Conservation (phyloP, 1,284 basidiomycete species). For the Cryptococcus neoformans region DNA sequence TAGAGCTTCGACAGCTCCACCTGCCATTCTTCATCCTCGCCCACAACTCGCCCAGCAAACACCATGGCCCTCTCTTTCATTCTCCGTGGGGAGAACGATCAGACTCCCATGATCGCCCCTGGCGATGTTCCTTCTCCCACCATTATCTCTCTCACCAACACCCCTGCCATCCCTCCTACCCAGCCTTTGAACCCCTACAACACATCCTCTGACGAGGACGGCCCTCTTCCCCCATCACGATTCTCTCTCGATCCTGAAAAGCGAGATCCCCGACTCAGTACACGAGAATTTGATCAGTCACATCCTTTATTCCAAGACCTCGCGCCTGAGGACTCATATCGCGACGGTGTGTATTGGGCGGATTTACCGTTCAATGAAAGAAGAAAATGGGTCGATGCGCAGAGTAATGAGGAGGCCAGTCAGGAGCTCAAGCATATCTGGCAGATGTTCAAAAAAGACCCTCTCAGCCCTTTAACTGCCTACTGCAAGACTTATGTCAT, state of each 20-base stretch:
- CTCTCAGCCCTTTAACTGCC: constrained; percentile 47
- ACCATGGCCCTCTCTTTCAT: constrained; percentile 21
- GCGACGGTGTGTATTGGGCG: constrained; percentile 46
- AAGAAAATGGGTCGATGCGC: constrained; percentile 49
- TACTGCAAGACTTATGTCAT: constrained; percentile 55
- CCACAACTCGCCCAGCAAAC: background rate
- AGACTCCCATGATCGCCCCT: constrained; percentile 18
- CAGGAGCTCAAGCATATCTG: constrained; percentile 52
- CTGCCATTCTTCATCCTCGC: background rate
- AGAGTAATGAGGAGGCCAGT: constrained; percentile 50
- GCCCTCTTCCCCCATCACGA: constrained; percentile 1
- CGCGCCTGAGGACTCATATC: constrained; percentile 44
- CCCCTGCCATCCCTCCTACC: background rate
- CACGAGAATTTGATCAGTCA: constrained; percentile 18
- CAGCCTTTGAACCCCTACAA: background rate
- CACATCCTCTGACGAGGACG: constrained; percentile 1
- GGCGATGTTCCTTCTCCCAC: constrained; percentile 14
- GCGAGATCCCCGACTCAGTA: background rate
- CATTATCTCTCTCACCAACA: constrained; percentile 8
- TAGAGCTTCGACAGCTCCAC: background rate
- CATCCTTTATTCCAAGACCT: constrained; percentile 48
- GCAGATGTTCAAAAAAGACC: constrained; percentile 54
- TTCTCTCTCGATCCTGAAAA: background rate
- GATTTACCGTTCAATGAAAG: constrained; percentile 42
- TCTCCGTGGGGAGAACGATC: constrained; percentile 15